Evolutionary conservation across 768 basidiomycete genomes (phyloP), one percentile per base, ranked within the genome.

Genomic region (Kwoniella europaea): DNA sequence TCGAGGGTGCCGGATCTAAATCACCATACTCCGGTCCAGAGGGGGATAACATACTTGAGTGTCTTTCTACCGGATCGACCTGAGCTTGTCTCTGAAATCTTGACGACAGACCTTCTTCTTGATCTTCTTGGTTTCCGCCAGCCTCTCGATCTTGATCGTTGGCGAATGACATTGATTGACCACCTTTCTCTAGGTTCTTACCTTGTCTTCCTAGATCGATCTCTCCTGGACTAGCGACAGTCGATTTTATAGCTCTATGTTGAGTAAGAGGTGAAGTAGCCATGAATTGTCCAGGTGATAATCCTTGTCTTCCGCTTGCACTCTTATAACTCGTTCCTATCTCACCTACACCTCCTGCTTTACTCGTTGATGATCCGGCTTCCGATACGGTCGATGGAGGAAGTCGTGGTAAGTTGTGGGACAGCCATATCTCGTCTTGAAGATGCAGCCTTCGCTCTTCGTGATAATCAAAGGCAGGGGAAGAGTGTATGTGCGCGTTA

Each of bases 391-490:
- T 58, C 2, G 77, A 65, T 15, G 79, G 80, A 16, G 80, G 78
- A 10, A 79, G 67, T 61, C 82, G 69, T 24, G 81, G 75, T 53
- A 81, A 68, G 55, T 79, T 74, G 67, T 83, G 82, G 0, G 82
- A 81, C 10, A 83, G 67, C 71, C 79, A 83, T 22, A 82, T 79
- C 62, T 79, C 81, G 69, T 81, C 81, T 68, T 81, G 74, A 63
- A 75, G 63, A 54, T 80, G 78, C 16, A 84, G 69, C 53, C 80
- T 71, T 15, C 80, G 69, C 57, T 84, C 81, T 64, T 84, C 78
- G 59, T 84, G 80, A 57, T 84, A 84, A 61, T 81, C 79, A 71
- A 84, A 84, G 4, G 80, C 76, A 20, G 83, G 82, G 29, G 82
- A 81, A 12, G 73, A 41, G 41, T 65, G 68, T 10, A 65, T 42